A percentile compares a stretch with the other conserved stretches of the same genome.
These are phyloP conservation scores for Vigna unguiculata DNA, from an alignment of 306 rosid species.

Conservation along the genomic window DNA sequence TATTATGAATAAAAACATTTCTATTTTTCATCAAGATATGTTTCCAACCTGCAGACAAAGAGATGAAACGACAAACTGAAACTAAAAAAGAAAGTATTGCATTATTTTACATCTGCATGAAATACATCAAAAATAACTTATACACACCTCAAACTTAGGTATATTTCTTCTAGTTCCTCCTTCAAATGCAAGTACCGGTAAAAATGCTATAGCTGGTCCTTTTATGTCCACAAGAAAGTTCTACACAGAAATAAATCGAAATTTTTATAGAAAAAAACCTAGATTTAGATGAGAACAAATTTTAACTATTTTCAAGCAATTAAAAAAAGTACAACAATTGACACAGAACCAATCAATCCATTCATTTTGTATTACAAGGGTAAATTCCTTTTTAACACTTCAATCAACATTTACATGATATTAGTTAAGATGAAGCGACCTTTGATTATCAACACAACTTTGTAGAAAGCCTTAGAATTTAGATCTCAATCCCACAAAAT, in stretches of 20 bases:
- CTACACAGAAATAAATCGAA: constrained; percentile 51
- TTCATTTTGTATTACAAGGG: neutral
- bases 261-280: neutral
- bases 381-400: constrained; percentile 6
- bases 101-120: constrained; percentile 1
- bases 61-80: neutral
- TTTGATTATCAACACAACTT: neutral
- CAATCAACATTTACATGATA: constrained; percentile 8
- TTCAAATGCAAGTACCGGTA: constrained; percentile 98
- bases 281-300: constrained; percentile 2
- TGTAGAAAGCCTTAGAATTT: neutral
- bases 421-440: constrained; percentile 15
- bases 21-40: neutral
- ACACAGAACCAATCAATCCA: constrained; percentile 6
- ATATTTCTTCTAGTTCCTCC: constrained; percentile 99
- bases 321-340: constrained; percentile 11
- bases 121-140: constrained; percentile 21
- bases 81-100: neutral
- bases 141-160: constrained; percentile 85
- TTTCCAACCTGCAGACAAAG: constrained; percentile 17
- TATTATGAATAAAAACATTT: neutral
- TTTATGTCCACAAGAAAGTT: constrained; percentile 93
- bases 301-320: constrained; percentile 2
- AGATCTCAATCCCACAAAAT: no score
- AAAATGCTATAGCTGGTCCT: constrained; percentile 81